Evolutionary conservation across 768 basidiomycete species (phyloP), one percentile per base, ranked within the genome.

Genomic region (Pseudohyphozyma bogoriensis): DNA sequence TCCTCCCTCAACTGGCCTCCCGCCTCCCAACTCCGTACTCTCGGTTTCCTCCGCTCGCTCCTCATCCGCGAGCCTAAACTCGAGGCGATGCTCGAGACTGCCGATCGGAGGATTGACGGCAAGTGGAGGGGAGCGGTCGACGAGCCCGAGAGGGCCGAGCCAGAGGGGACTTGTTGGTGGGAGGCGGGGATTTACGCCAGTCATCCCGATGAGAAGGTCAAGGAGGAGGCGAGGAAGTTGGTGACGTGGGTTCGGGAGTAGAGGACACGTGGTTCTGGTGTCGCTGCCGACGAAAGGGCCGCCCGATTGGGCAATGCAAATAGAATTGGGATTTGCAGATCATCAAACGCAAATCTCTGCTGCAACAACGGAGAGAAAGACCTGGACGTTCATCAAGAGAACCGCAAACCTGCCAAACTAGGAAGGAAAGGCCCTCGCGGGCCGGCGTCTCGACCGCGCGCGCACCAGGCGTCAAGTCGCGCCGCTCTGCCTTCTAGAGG

Each of bases 151-250:
- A 60, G 76, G 37, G 68, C 70, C 31, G 75, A 77, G 64, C 81
- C 89, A 37, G 89, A 93, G 70, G 86, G 83, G 51, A 84, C 88
- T 35, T 86, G 82, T 47, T 85, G 89, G 68, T 96, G 84, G 81
- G 95, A 99, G 76, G 74, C 92, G 58, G 67, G 71, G 4, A 76
- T 84, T 63, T 78, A 87, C 52, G 76, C 77, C 64, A 73, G 74
- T 66, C 76, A 75, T 45, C 76, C 70, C 76, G 86, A 92, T 74
- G 74, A 78, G 68, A 74, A 76, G 55, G 85, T 95, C 11, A 77
- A 86, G 63, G 78, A 77, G 51, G 84, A 81, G 67, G 89, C 89
- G 13, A 64, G 47, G 37, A 72, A 73, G 65, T 60, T 77, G 28
- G 67, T 63, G 29, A 65, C 64, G 40, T 69, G 46, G 22, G 18